Conservation (phyloP, 768 basidiomycete genomes). For the Hysterangium stoloniferum region DNA sequence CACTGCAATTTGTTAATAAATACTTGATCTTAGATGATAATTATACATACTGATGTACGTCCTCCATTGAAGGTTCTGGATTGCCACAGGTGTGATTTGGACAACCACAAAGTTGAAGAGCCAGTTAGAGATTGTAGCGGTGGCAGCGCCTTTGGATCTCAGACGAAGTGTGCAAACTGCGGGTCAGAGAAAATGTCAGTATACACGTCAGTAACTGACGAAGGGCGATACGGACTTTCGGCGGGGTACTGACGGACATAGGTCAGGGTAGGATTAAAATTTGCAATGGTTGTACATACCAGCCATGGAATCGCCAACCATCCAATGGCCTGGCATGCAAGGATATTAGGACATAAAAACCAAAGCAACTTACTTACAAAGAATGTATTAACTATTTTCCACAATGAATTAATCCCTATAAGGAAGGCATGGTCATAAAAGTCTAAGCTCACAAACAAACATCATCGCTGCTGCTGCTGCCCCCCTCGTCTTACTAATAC, state of each 20-base stretch:
- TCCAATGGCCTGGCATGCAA: conserved; percentile 3
- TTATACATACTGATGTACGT: conserved; percentile 46
- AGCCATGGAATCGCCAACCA: conserved; percentile 11
- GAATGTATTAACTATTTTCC: conserved; percentile 4
- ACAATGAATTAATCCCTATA: background rate
- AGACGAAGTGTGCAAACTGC: conserved; percentile 9
- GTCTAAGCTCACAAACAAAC: conserved; percentile 6
- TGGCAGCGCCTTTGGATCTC: conserved; percentile 10
- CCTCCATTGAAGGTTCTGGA: conserved; percentile 48
- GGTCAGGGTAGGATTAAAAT: background rate
- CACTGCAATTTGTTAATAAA: conserved; percentile 22
- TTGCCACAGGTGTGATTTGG: conserved; percentile 7
- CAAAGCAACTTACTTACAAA: conserved; percentile 2
- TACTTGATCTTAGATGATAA: background rate
- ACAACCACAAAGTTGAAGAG: conserved; percentile 44
- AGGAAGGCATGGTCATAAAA: background rate
- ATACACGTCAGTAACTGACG: background rate
- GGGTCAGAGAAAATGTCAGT: background rate
- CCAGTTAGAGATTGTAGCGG: conserved; percentile 30
- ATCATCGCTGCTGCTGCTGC: conserved; percentile 8
- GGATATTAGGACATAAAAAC: background rate
- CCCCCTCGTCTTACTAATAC: background rate
- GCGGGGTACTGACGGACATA: conserved; percentile 5
- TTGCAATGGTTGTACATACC: background rate
- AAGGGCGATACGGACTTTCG: conserved; percentile 1